These are phyloP conservation scores for Bauhinia variegata DNA, from an alignment of 306 rosid genomes.

Conservation along the genomic window DNA sequence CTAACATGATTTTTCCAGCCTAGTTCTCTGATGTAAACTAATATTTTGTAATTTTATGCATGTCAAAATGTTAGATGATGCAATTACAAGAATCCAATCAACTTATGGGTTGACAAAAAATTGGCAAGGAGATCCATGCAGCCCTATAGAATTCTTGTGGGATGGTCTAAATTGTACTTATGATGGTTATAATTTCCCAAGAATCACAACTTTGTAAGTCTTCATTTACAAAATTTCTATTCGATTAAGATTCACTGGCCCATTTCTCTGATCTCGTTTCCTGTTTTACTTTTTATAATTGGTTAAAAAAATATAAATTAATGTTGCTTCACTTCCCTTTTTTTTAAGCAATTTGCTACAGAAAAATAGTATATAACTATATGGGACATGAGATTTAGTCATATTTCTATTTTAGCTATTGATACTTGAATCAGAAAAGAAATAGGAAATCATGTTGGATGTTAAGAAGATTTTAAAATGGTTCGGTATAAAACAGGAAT, in stretches of 20 bases:
- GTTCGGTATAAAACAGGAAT: constrained; percentile 46
- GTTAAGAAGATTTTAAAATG: too few species aligned
- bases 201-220: constrained; percentile 55
- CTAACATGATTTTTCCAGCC: background rate
- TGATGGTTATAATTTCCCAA: constrained; percentile 12
- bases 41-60: background rate
- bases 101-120: constrained; percentile 46
- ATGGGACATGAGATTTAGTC: too few species aligned
- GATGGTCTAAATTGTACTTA: constrained; percentile 50
- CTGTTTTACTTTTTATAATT: too few species aligned
- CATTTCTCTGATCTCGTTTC: too few species aligned
- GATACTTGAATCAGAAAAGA: too few species aligned
- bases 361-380: too few species aligned
- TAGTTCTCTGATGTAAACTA: background rate
- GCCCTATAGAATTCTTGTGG: constrained; percentile 49
- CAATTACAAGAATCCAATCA: constrained; percentile 49
- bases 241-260: too few species aligned
- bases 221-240: background rate
- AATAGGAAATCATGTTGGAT: too few species aligned
- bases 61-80: constrained; percentile 41
- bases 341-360: too few species aligned
- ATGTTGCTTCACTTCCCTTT: too few species aligned
- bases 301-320: too few species aligned
- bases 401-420: constrained; percentile 5
- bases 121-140: constrained; percentile 68